Evolutionary conservation across 495 filamentous ascomycete genomes (phyloP), one percentile per base, ranked within the genome.

Genomic region (Aspergillus campestris): DNA sequence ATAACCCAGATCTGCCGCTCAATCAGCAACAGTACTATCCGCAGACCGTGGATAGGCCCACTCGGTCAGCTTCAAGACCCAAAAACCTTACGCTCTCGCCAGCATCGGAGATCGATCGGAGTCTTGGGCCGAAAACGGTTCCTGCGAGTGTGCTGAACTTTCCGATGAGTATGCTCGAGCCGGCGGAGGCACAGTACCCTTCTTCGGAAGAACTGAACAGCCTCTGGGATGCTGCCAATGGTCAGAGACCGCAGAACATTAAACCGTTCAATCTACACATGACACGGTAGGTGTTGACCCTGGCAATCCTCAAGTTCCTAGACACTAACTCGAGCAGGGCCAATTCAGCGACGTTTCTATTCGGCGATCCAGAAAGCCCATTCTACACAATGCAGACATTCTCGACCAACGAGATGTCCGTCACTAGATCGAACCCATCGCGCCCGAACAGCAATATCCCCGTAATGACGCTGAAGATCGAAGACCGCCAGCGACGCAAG

Each of bases 11-110:
- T n/a, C 39, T 84, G 7, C 75, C 84, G 7, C 71, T 87, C 18
- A 72, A 74, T 46, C 77, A 80, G 44, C 86, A 92, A 57, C 67
- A 72, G 33, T 88, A 89, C 56, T 79, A 74, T 44, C 82, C 83
- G 8, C 80, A 75, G 4, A 37, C 48, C 9, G 44, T 75, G 75
- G 59, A 51, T 64, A 45, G 72, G 58, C 70, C 75, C 11, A 69
- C 73, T 8, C 61, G 55, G 28, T 14, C 50, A 18, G 27, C 56
- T 31, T 52, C 18, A 62, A 78, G 53, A 72, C 65, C 65, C 9
- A 32, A 36, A 0, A 47, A 56, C 11, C 64, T 68, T 1, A 57
- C 56, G 0, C 44, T 67, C 2, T 51, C 57, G 5, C 53, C 63
- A 1, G 50, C 55, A 3, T 57, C 66, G 11, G 62, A 72, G 15